Evolutionary conservation across 2,329 filamentous ascomycete species (phyloP).

Genomic region (Talaromyces amestolkiae): DNA sequence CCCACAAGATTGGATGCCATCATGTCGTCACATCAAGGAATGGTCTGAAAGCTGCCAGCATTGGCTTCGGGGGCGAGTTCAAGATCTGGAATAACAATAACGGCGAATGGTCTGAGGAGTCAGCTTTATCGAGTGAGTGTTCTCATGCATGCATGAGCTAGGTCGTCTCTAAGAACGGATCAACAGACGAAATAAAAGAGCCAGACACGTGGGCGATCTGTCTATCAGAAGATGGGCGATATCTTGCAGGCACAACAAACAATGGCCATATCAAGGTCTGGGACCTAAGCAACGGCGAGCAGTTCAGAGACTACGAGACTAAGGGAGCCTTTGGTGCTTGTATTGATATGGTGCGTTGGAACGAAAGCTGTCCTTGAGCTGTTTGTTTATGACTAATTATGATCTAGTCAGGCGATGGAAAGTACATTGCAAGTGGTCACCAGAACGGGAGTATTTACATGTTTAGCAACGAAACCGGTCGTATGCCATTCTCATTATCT

Average conservation of each 20-base stretch:
- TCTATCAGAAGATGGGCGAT: slow-evolving; percentile 78
- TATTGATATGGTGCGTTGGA: slow-evolving; percentile 65
- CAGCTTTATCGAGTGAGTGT: slow-evolving; percentile 43
- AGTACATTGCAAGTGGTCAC: slow-evolving; percentile 85
- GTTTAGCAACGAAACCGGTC: slow-evolving; percentile 87
- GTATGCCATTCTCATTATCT: slow-evolving; percentile 79
- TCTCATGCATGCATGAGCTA: not conserved
- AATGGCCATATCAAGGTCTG: slow-evolving; percentile 88
- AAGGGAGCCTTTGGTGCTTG: slow-evolving; percentile 89
- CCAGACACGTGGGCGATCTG: slow-evolving; percentile 85
- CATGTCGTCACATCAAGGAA: slow-evolving; percentile 72
- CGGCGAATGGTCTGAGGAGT: slow-evolving; percentile 54
- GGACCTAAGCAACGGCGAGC: slow-evolving; percentile 62
- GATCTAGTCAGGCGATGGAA: slow-evolving; percentile 65
- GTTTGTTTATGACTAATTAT: slow-evolving; percentile 2
- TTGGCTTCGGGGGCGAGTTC: slow-evolving; percentile 84
- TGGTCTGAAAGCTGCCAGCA: slow-evolving; percentile 72
- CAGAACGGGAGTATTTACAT: slow-evolving; percentile 90
- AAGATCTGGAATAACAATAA: slow-evolving; percentile 72
- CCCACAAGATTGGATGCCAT: slow-evolving; percentile 87
- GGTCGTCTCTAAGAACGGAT: slow-evolving; percentile 10
- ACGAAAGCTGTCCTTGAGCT: not conserved
- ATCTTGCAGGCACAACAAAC: slow-evolving; percentile 81
- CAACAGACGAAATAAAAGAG: slow-evolving; percentile 49
- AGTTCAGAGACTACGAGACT: slow-evolving; percentile 82